Percentiles rank a stretch among this genome's conserved stretches.
Conservation (phyloP, 2,329 filamentous ascomycete genomes). For the Westerdykella aurantiaca region DNA sequence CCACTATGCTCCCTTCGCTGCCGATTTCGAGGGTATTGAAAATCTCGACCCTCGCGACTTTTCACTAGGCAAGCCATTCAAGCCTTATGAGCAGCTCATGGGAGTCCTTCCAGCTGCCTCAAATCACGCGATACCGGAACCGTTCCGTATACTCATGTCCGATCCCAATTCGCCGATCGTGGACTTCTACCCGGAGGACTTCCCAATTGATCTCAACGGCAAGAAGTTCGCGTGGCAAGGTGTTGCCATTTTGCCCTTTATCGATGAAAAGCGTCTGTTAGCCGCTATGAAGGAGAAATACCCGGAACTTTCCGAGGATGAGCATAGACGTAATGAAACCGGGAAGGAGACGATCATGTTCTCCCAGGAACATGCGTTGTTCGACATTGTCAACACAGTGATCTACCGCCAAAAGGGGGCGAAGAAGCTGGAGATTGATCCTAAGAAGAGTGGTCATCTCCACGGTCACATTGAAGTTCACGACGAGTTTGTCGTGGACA, state of each 20-base stretch:
- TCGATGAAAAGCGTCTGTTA: slow-evolving; percentile 82
- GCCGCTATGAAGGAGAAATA: slow-evolving; percentile 79
- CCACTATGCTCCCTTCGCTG: slow-evolving; percentile 95
- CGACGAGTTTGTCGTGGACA: slow-evolving; percentile 77
- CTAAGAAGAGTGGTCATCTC: slow-evolving; percentile 68
- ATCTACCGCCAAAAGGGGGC: slow-evolving; percentile 76
- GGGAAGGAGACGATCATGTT: slow-evolving; percentile 80
- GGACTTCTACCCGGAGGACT: slow-evolving; percentile 95
- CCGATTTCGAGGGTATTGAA: slow-evolving; percentile 80
- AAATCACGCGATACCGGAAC: slow-evolving; percentile 79
- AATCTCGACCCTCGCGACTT: slow-evolving; percentile 70
- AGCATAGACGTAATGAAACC: slow-evolving; percentile 68
- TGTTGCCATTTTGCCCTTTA: slow-evolving; percentile 88
- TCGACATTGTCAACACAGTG: slow-evolving; percentile 73
- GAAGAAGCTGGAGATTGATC: slow-evolving; percentile 63
- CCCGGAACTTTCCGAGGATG: slow-evolving; percentile 68
- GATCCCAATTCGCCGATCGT: slow-evolving; percentile 84
- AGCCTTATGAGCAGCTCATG: slow-evolving; percentile 96
- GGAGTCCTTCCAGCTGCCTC: slow-evolving; percentile 92
- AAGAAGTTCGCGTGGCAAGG: slow-evolving; percentile 99
- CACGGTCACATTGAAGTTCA: slow-evolving; percentile 77
- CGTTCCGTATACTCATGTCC: slow-evolving; percentile 89
- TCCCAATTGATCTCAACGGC: slow-evolving; percentile 87
- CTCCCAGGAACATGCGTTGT: slow-evolving; percentile 77
- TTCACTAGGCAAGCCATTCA: slow-evolving; percentile 76